Evolutionary conservation across 331 rosid species (phyloP).

Genomic region (Cydonia oblonga): DNA sequence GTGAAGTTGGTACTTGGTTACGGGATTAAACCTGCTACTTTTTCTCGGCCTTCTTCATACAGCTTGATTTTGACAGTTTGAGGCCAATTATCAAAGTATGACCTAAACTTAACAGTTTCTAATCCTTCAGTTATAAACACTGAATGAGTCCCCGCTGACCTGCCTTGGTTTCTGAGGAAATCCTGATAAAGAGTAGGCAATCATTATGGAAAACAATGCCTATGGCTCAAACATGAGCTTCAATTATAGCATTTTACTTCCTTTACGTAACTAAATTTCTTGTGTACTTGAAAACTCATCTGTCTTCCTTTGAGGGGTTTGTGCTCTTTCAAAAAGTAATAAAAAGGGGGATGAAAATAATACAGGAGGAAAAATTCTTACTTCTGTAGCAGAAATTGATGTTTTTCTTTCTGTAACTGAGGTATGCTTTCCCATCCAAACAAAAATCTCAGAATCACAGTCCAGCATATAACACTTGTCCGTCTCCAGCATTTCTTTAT

Average conservation of each 20-base stretch:
- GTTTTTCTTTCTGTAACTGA: constrained; percentile 70
- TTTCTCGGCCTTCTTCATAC: constrained; percentile 88
- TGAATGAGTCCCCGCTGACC: constrained; percentile 60
- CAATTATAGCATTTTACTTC: not conserved
- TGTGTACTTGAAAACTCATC: not conserved
- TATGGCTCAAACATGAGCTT: not conserved
- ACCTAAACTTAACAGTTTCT: constrained; percentile 57
- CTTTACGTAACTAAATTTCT: not conserved
- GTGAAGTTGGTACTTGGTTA: constrained; percentile 9
- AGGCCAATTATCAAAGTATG: constrained; percentile 70
- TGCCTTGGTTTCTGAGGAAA: constrained; percentile 65
- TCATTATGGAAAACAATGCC: constrained; percentile 8
- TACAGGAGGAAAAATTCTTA: constrained; percentile 29
- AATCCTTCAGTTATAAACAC: constrained; percentile 72
- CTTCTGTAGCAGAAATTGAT: constrained; percentile 65
- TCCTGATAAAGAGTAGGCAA: constrained; percentile 40
- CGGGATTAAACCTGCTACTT: constrained; percentile 78
- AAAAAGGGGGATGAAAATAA: not conserved
- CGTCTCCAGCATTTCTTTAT: constrained; percentile 64
- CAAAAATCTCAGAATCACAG: constrained; percentile 62
- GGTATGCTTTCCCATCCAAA: constrained; percentile 91
- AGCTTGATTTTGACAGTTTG: constrained; percentile 58
- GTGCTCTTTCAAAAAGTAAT: not conserved
- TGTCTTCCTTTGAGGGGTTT: not conserved
- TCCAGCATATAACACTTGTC: constrained; percentile 92